Evolutionary conservation across 2,329 filamentous ascomycete species (phyloP), one percentile per base, ranked within the genome.

Genomic region (Sodiomyces alkalinus): DNA sequence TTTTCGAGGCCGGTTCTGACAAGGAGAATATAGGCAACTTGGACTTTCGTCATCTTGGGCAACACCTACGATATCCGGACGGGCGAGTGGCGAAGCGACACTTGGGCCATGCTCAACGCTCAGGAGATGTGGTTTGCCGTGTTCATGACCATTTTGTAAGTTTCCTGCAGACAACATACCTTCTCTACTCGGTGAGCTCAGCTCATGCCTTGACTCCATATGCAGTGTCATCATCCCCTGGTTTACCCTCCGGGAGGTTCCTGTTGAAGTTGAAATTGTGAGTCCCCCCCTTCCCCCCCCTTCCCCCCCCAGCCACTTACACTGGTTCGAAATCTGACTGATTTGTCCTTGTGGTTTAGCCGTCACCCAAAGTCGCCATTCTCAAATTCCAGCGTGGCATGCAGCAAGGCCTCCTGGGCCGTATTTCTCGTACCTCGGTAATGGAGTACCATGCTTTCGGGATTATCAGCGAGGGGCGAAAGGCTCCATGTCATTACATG

Each of bases 381-480:
- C 44, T 56, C 22, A 41, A 41, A 16, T 56, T 56, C 40, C 21
- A 53, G 7, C 49, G 53, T 18, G 53, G 52, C 17, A 56, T 56
- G 45, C 51, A 56, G 37, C 53, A 56, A 39, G 52, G 53, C 12
- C 51, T 56, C 10, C 44, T 56, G 3, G 52, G 51, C 6, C 41
- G 53, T 18, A 55, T 56, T 41, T 52, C 51, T 39, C 51, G 52
- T 22, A 54, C 51, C 4, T 55, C 52, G 4, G 44, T 56, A 28
- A 56, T 56, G 53, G 53, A 56, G 35, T 56, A 56, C 38, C 53
- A 56, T 27, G 52, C 52, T 7, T 56, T 56, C 30, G 53, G 53
- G 7, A 54, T 54, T 33, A 55, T 56, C 37, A 55, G 51, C 39
- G 51, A 55, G 37, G 51, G 52, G 14, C 44, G 41, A 6, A 47